phyloP scores from a whole-genome alignment of 192 early-diverging fungal genomes.

The Umbelopsis isabellina region DNA sequence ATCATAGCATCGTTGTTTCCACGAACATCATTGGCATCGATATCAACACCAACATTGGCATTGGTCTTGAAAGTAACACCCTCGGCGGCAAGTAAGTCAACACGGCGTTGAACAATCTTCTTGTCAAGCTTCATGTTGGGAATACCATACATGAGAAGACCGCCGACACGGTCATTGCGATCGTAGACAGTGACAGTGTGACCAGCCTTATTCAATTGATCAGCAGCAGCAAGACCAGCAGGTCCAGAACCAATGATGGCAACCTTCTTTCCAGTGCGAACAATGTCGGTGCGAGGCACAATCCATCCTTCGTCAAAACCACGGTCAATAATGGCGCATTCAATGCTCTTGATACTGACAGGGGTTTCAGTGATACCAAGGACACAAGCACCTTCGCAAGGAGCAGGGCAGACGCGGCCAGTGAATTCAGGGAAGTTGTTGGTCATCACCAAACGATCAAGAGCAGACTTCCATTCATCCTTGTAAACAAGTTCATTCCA shows the following conservation, averaged over 20 bases:
- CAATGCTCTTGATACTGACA: conserved; percentile 96
- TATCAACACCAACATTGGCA: conserved; percentile 86
- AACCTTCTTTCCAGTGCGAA: conserved; percentile 81
- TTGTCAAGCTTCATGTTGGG: conserved; percentile 99
- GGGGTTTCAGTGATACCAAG: conserved; percentile 94
- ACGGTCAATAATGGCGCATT: conserved; percentile 96
- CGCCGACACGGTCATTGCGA: conserved; percentile 95
- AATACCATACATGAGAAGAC: conserved; percentile 97
- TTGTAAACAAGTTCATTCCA: conserved; percentile 98
- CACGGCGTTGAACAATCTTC: conserved; percentile 88
- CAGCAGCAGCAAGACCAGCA: conserved; percentile 92
- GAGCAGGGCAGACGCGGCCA: conserved; percentile 97
- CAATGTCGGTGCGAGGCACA: conserved; percentile 75
- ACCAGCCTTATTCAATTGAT: conserved; percentile 97
- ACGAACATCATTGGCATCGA: conserved; percentile 70
- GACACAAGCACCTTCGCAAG: conserved; percentile 96
- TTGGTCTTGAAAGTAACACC: conserved; percentile 89
- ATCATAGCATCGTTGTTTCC: conserved; percentile 79
- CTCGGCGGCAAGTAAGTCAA: conserved; percentile 94
- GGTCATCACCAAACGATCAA: conserved; percentile 91
- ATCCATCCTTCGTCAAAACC: conserved; percentile 99
- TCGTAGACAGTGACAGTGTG: conserved; percentile 96
- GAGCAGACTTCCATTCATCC: conserved; percentile 95
- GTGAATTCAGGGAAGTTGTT: conserved; percentile 99
- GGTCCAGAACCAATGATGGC: conserved; percentile 96